Evolutionary conservation across 371 early-diverging fungal genomes (phyloP).

Genomic region (Lichtheimia ornata): DNA sequence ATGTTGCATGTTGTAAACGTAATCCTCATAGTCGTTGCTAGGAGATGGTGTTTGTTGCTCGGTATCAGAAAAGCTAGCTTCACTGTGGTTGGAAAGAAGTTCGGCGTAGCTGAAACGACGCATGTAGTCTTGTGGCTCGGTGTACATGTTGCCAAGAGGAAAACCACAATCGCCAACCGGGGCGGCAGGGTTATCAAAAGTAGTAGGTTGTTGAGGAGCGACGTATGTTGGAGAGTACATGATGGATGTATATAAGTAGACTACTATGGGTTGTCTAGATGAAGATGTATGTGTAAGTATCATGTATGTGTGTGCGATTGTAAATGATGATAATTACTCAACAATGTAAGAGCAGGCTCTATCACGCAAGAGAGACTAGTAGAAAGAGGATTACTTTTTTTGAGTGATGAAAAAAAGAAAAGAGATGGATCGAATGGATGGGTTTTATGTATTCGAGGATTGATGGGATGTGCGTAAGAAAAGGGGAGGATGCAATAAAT

Average conservation of each 20-base stretch:
- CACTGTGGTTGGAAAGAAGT: constrained; percentile 34
- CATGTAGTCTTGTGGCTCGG: constrained; percentile 20
- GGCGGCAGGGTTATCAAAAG: constrained; percentile 2
- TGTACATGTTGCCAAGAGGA: constrained; percentile 4
- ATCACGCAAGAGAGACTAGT: constrained; percentile 3
- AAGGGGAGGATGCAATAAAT: constrained; percentile 18
- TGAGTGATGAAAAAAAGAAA: constrained; percentile 3
- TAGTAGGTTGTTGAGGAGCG: constrained; percentile 15
- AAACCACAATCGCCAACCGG: constrained; percentile 14
- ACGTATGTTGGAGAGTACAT: constrained; percentile 21
- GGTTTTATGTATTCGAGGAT: constrained; percentile 9
- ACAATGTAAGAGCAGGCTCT: constrained; percentile 13
- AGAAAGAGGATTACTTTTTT: constrained; percentile 17
- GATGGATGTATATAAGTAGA: no score
- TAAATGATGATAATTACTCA: constrained; percentile 1
- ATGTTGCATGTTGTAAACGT: constrained; percentile 18
- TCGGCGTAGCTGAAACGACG: constrained; percentile 41
- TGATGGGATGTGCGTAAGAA: constrained; percentile 7
- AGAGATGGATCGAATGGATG: neutral
- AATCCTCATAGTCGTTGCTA: constrained; percentile 35
- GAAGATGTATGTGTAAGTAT: neutral
- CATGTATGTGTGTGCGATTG: neutral
- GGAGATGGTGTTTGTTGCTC: constrained; percentile 36
- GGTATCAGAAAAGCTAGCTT: constrained; percentile 34
- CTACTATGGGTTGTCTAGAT: no score